Base-by-base conservation (phyloP, 169 alveolate genomes). In the Plasmodium reichenowi region DNA sequence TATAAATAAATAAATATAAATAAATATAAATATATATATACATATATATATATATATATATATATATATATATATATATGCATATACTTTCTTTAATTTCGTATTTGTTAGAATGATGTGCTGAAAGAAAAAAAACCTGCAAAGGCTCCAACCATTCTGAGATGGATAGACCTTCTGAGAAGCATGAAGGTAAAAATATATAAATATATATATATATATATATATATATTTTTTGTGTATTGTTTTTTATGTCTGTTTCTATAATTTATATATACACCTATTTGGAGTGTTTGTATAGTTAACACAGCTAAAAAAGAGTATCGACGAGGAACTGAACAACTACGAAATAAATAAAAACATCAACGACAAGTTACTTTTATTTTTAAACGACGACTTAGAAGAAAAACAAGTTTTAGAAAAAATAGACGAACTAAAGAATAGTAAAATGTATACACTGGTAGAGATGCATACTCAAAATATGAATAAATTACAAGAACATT, bases 311-410 rank as follows among this genome's bases (percentile, higher is more conserved):
- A 76, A 64, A 56, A 76, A 64, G 48, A 76, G 29, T 43, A 76
- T 76, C 20, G 88, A 76, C 26, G 76, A 76, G 3, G 88, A 76
- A 63, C 63, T 76, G 9, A 47, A 38, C 63, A 76, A 76, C 75
- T 70, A 76, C 5, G 88, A 76, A 38, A 58, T 76, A 50, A 76
- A 76, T 58, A 76, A 76, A 62, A 76, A 76, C 52, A 76, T 76
- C n/a, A 76, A 76, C 29, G 76, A 76, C 26, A 76, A 76, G 22
- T 24, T 76, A 29, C 52, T 76, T 32, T 43, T 76, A 32, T 76
- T 76, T 64, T 56, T 76, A 12, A 76, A 76, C 17, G 76, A 76
- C 13, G 71, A 76, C 17, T 38, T 76, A 45, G 88, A 76, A 38
- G 76, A 64, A 67, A 70, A 76, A 22, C 5, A 15, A 29, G 66